Evolutionary conservation across 2,329 filamentous ascomycete species (phyloP), one percentile per base, ranked within the genome.

Genomic region (Fusarium sp.): DNA sequence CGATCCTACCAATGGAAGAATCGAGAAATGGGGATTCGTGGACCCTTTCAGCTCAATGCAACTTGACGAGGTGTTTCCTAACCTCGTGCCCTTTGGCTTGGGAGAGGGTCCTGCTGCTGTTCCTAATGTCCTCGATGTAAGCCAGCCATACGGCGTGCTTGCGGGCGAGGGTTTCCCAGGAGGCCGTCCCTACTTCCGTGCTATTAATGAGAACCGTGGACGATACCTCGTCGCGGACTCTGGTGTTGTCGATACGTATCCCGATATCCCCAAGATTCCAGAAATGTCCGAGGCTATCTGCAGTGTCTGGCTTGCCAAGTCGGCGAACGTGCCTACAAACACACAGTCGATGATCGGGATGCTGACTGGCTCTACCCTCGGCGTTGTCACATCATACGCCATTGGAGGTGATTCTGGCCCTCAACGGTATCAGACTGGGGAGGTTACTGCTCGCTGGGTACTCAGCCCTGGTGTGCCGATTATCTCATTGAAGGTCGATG

Each of bases 381-480:
- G 94, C 36, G 83, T 97, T 3, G 82, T 98, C 36, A 91, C 91
- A 1, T 84, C 92, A 0, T 97, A 95, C 77, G 89, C 91, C 19
- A 79, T 97, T 1, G 90, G 90, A 24, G 77, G 79, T 53, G 82
- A 85, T 45, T 70, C 73, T 4, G 78, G 85, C 24, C 86, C 89
- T 46, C 82, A 86, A 50, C 84, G 89, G 53, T 86, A 89, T 63
- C 81, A 83, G 34, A 86, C 87, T 36, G 93, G 93, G 5, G 90
- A 96, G 70, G 84, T 95, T 65, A 96, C 92, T 35, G 91, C 91
- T 31, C 91, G 90, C 66, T 98, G 94, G 94, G 88, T 92, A 9
- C 81, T 98, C 11, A 93, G 92, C 71, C 95, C 95, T 3, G 95
- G 95, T 36, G 93, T 98, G 4, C 95, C 95, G 0, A 95, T 99